These are phyloP conservation scores for Diatrype stigma DNA, from an alignment of 2,329 filamentous ascomycete species.

Conservation along the genomic window DNA sequence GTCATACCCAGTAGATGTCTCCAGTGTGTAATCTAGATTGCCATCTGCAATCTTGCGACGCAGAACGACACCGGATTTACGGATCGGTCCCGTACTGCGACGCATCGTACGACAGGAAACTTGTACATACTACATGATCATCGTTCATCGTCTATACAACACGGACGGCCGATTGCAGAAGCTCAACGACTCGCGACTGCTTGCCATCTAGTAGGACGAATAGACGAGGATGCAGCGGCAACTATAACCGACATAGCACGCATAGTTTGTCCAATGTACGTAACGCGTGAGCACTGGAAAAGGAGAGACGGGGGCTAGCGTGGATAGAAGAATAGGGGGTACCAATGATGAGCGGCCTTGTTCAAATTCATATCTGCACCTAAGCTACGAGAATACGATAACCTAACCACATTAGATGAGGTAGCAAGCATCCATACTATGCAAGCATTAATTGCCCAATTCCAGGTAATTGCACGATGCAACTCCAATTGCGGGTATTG, in stretches of 20 bases:
- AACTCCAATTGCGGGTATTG: not conserved
- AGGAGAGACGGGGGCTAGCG: not conserved
- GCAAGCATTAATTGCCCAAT: not conserved
- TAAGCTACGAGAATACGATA: no score
- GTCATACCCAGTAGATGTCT: not conserved
- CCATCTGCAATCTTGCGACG: slow-evolving; percentile 16
- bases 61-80: slow-evolving; percentile 17
- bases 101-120: slow-evolving; percentile 16
- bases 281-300: not conserved
- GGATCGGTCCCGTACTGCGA: slow-evolving; percentile 11
- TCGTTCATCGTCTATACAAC: slow-evolving; percentile 24
- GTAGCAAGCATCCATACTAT: not conserved
- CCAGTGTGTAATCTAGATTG: not conserved
- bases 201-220: slow-evolving; percentile 26
- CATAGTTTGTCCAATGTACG: slow-evolving; percentile 5
- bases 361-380: no score
- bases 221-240: slow-evolving; percentile 14
- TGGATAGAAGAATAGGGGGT: not conserved
- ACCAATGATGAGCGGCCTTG: not conserved
- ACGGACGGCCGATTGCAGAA: slow-evolving; percentile 26
- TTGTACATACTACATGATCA: slow-evolving; percentile 10
- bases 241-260: slow-evolving; percentile 24
- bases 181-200: slow-evolving; percentile 21
- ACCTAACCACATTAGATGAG: no score
- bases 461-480: not conserved